A percentile compares a stretch with the other conserved stretches of the same genome.
phyloP scores from a whole-genome alignment of 345 rosid genomes.

The Rhodomyrtus tomentosa region DNA sequence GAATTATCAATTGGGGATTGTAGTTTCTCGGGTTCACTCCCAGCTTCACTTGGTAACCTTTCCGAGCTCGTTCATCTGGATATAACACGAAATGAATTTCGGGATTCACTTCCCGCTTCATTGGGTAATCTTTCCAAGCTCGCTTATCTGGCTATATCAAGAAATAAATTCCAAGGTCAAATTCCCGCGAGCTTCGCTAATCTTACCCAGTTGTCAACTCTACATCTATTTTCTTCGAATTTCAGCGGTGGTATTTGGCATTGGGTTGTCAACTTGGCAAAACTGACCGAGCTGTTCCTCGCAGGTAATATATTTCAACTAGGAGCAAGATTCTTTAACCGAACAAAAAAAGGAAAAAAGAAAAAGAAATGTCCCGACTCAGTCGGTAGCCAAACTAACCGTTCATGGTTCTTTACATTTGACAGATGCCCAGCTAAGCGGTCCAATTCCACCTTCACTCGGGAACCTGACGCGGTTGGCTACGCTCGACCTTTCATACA shows the following conservation, averaged over 20 bases:
- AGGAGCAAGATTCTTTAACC: neutral
- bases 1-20: neutral
- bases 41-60: neutral
- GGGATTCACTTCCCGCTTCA: neutral
- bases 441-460: neutral
- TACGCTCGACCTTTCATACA: neutral
- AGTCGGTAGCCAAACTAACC: neutral
- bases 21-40: neutral
- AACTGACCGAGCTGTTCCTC: rapidly evolving
- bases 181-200: neutral
- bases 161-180: neutral
- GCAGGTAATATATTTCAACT: too few species aligned
- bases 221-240: neutral
- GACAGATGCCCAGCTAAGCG: neutral
- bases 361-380: neutral
- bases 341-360: neutral
- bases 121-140: neutral
- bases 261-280: neutral
- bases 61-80: neutral
- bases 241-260: neutral
- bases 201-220: neutral
- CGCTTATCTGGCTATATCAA: neutral
- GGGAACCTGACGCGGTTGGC: neutral
- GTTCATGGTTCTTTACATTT: neutral
- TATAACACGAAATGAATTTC: neutral